phyloP scores from a whole-genome alignment of 176 grass and related monocot genomes.

The Pharus latifolius region DNA sequence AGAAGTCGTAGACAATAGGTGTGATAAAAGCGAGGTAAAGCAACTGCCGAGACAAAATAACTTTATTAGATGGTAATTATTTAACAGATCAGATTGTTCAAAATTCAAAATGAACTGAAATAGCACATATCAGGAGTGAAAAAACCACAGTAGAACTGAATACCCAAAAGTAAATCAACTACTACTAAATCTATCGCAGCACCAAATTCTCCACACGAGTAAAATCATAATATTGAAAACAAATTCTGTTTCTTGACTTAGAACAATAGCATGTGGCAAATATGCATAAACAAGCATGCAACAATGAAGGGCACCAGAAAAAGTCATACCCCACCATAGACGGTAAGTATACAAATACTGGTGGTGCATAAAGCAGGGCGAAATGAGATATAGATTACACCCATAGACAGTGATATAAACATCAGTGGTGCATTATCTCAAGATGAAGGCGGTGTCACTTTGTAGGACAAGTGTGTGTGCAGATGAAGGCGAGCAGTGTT shows the following conservation, averaged over 20 bases:
- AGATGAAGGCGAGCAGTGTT: background rate
- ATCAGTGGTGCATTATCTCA: background rate
- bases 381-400: background rate
- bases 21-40: constrained; percentile 55
- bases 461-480: background rate
- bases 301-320: background rate
- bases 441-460: background rate
- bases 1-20: constrained; percentile 62
- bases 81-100: background rate
- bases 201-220: background rate
- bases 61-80: background rate
- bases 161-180: background rate
- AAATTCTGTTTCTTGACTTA: background rate
- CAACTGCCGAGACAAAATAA: constrained; percentile 11
- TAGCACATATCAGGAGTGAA: background rate
- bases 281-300: background rate
- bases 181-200: background rate
- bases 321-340: background rate
- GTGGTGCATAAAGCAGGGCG: background rate
- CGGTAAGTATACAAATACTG: background rate
- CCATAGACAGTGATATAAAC: background rate
- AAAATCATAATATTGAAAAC: background rate
- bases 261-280: background rate
- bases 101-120: background rate
- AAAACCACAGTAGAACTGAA: background rate